A percentile compares a stretch with the other conserved stretches of the same genome.
Conservation (phyloP, 345 rosid genomes). For the Citrus maxima region DNA sequence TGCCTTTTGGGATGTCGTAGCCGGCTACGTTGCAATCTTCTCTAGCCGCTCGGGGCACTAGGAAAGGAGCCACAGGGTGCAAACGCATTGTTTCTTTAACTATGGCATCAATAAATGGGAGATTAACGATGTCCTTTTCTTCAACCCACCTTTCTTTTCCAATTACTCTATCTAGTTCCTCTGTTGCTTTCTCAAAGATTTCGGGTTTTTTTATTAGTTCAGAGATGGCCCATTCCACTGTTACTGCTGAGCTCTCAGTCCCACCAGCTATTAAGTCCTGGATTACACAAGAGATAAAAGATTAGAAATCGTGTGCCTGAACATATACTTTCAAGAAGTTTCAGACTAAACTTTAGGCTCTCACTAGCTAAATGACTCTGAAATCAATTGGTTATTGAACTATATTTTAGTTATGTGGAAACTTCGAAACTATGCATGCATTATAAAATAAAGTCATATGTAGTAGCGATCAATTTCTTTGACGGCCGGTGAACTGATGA, state of each 20-base stretch:
- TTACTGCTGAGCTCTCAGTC: constrained; percentile 61
- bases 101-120: constrained; percentile 48
- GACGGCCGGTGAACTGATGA: too few relatives aligned
- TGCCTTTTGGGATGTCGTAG: constrained; percentile 45
- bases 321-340: too few relatives aligned
- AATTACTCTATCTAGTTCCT: constrained; percentile 54
- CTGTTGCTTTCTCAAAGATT: constrained; percentile 40
- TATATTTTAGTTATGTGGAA: too few relatives aligned
- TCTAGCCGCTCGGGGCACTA: constrained; percentile 41
- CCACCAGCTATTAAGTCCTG: constrained; percentile 65
- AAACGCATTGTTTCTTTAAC: constrained; percentile 63
- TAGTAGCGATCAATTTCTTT: too few relatives aligned
- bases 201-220: constrained; percentile 49
- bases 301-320: too few relatives aligned
- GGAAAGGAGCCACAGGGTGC: constrained; percentile 63
- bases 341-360: too few relatives aligned
- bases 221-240: constrained; percentile 62
- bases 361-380: too few relatives aligned
- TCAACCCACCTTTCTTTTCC: constrained; percentile 53
- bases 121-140: constrained; percentile 48
- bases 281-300: background rate
- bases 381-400: too few relatives aligned
- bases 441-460: too few relatives aligned
- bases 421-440: too few relatives aligned
- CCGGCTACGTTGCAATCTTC: constrained; percentile 38